These are phyloP conservation scores for Pneumocystis carinii DNA, from an alignment of 1,139 yeast genomes.

Conservation along the genomic window DNA sequence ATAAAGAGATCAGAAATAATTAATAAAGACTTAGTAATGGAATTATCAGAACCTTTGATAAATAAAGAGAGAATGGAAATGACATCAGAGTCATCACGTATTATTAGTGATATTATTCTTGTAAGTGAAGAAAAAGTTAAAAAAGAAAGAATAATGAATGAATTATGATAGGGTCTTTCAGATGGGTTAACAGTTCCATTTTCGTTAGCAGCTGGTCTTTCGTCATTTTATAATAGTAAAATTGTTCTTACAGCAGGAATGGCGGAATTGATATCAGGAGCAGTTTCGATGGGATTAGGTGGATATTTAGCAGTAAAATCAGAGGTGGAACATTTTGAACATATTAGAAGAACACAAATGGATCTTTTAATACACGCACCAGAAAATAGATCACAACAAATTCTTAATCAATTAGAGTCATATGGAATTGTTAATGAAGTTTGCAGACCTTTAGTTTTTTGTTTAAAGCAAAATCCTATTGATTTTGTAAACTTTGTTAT, in stretches of 20 bases:
- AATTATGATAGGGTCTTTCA: slow-evolving; percentile 60
- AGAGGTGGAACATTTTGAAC: slow-evolving; percentile 46
- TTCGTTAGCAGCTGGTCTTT: slow-evolving; percentile 70
- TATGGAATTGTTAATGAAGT: slow-evolving; percentile 56
- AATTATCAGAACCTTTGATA: neutral
- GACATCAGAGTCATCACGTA: neutral
- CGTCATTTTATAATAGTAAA: slow-evolving; percentile 56
- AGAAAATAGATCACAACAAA: slow-evolving; percentile 37
- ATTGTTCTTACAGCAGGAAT: slow-evolving; percentile 73
- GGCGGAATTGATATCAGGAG: slow-evolving; percentile 75
- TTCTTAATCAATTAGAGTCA: slow-evolving; percentile 52
- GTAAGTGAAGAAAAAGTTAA: slow-evolving; percentile 4
- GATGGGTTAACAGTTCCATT: slow-evolving; percentile 77
- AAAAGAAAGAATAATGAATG: slow-evolving; percentile 62
- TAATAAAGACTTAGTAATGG: neutral
- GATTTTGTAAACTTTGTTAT: slow-evolving; percentile 55
- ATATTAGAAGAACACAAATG: slow-evolving; percentile 48
- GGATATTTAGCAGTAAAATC: slow-evolving; percentile 72
- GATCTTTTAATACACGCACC: slow-evolving; percentile 39
- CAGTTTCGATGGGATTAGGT: slow-evolving; percentile 74
- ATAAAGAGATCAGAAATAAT: neutral
- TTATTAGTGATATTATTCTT: neutral
- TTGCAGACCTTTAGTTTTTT: slow-evolving; percentile 42
- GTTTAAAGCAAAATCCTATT: slow-evolving; percentile 47
- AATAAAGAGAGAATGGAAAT: neutral